Conservation (phyloP, 2,329 filamentous ascomycete genomes). For the Phoma sp. region DNA sequence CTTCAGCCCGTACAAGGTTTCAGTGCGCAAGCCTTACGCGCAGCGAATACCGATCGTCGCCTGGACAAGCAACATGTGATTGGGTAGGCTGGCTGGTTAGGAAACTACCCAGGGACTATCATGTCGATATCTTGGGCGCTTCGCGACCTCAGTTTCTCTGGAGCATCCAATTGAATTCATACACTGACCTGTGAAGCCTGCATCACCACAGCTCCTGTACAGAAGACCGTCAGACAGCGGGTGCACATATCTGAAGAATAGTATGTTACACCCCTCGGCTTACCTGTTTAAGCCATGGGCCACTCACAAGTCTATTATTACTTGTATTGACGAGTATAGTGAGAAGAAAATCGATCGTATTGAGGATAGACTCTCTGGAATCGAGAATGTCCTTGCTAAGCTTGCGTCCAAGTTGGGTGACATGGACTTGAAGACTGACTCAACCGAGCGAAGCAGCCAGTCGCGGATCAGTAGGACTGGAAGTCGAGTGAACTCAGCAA, state of each 20-base stretch:
- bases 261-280: conserved; percentile 25
- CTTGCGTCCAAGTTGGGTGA: conserved; percentile 41
- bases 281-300: not conserved
- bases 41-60: too few relatives aligned
- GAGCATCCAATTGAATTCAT: too few relatives aligned
- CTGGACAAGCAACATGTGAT: too few relatives aligned
- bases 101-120: too few relatives aligned
- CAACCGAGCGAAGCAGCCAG: conserved; percentile 31
- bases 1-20: too few relatives aligned
- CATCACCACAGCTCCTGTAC: conserved; percentile 39
- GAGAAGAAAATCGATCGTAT: conserved; percentile 62
- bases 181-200: conserved; percentile 34
- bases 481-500: conserved; percentile 16
- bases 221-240: conserved; percentile 41
- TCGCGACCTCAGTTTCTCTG: too few relatives aligned
- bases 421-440: conserved; percentile 31
- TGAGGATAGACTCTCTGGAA: conserved; percentile 56
- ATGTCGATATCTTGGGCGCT: too few relatives aligned
- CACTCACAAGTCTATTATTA: too few relatives aligned
- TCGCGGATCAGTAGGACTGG: conserved; percentile 29
- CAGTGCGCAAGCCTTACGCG: too few relatives aligned
- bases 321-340: conserved; percentile 35
- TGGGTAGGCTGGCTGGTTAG: too few relatives aligned
- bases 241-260: conserved; percentile 48
- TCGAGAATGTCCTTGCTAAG: conserved; percentile 52